Conservation (phyloP, 176 grass and related monocot species). For the Ensete ventricosum region DNA sequence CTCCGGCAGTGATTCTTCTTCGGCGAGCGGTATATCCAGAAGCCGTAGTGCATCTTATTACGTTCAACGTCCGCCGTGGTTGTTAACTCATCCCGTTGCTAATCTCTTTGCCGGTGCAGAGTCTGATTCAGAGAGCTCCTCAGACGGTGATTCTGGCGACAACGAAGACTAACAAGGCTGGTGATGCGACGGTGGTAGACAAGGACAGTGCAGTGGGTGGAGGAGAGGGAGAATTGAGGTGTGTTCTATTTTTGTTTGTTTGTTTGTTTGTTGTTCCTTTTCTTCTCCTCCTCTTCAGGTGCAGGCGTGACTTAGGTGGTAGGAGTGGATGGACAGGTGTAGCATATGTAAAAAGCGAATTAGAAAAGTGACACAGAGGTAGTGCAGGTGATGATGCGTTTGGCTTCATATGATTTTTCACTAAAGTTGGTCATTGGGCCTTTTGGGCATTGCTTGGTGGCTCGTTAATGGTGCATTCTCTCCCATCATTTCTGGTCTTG, state of each 20-base stretch:
- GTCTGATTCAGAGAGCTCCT: conserved; percentile 64
- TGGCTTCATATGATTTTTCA: too few relatives aligned
- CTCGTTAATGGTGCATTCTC: too few relatives aligned
- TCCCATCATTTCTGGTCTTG: too few relatives aligned
- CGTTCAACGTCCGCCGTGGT: background rate
- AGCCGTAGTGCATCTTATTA: background rate
- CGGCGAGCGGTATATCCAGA: conserved; percentile 41
- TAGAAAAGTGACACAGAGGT: conserved; percentile 7
- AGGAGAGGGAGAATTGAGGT: background rate
- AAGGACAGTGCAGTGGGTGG: background rate
- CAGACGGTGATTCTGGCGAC: conserved; percentile 20
- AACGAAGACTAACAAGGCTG: background rate
- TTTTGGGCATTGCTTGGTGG: too few relatives aligned
- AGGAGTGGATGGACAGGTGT: background rate
- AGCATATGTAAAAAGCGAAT: conserved; percentile 30
- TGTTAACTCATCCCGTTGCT: background rate
- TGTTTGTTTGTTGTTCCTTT: background rate
- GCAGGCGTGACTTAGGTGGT: too few relatives aligned
- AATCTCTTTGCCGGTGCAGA: conserved; percentile 13
- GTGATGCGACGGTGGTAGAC: background rate
- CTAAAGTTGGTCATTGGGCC: too few relatives aligned
- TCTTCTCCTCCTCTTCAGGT: too few relatives aligned
- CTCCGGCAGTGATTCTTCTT: conserved; percentile 53
- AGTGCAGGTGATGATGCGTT: too few relatives aligned
- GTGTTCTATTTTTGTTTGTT: background rate